Conservation (phyloP, 768 basidiomycete species). For the Tulasnella sp. region DNA sequence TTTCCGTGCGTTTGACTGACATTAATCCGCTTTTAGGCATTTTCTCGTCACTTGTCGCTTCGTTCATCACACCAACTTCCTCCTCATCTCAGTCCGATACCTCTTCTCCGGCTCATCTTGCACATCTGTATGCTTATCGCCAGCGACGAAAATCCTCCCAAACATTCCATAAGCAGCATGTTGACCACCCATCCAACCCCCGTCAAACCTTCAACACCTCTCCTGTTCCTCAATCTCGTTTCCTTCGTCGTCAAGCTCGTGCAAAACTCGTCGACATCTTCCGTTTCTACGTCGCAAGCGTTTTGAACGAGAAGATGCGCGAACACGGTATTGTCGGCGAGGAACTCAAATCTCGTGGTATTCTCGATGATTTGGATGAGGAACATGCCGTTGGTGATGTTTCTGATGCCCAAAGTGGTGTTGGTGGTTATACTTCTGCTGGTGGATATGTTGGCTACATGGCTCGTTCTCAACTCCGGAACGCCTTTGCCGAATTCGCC, state of each 20-base stretch:
- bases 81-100: not conserved
- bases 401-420: not conserved
- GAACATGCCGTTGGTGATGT: not conserved
- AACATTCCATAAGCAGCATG: conserved; percentile 8
- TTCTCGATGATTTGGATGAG: conserved; percentile 10
- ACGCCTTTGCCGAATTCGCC: not conserved
- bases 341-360: conserved; percentile 5
- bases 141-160: not conserved
- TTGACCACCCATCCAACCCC: conserved; percentile 8
- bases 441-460: conserved; percentile 10
- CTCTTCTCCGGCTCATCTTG: conserved; percentile 2
- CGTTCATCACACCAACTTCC: conserved; percentile 11
- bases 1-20: too few species aligned
- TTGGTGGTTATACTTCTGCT: conserved; percentile 4
- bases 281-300: conserved; percentile 8
- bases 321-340: conserved; percentile 9
- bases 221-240: conserved; percentile 7
- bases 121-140: not conserved
- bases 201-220: not conserved
- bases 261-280: conserved; percentile 15
- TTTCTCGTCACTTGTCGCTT: conserved; percentile 15
- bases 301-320: conserved; percentile 7
- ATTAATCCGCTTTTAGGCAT: too few species aligned
- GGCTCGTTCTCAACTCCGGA: conserved; percentile 4
- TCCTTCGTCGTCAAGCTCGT: conserved; percentile 9